These are phyloP conservation scores for Xylaria digitata DNA, from an alignment of 2,329 filamentous ascomycete genomes.

Conservation along the genomic window DNA sequence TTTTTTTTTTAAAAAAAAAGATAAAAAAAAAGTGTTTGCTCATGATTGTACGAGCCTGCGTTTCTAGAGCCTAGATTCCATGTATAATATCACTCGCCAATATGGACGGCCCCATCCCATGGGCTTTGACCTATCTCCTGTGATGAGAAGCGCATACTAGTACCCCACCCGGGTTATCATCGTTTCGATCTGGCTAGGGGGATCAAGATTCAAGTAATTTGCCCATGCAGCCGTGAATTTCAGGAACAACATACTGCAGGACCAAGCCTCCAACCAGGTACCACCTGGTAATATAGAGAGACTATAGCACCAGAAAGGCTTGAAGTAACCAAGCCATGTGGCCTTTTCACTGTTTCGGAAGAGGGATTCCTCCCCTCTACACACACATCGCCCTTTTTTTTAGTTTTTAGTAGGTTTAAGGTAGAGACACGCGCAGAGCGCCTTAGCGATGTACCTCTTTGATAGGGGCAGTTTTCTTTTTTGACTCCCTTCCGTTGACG, in stretches of 20 bases:
- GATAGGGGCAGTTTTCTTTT: slow-evolving; percentile 30
- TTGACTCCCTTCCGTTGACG: slow-evolving; percentile 24
- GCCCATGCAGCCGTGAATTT: slow-evolving; percentile 34
- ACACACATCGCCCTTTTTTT: not conserved
- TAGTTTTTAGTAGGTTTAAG: slow-evolving; percentile 5
- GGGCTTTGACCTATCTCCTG: slow-evolving; percentile 34
- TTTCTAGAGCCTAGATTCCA: slow-evolving; percentile 14
- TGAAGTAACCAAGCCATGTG: slow-evolving; percentile 49
- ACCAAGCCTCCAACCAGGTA: slow-evolving; percentile 32
- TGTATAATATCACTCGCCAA: slow-evolving; percentile 24
- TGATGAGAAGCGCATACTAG: slow-evolving; percentile 30
- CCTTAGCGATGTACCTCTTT: slow-evolving; percentile 38
- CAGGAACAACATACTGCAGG: slow-evolving; percentile 33
- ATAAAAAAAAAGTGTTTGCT: slow-evolving; percentile 14
- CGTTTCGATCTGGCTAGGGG: slow-evolving; percentile 28
- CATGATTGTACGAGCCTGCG: slow-evolving; percentile 23
- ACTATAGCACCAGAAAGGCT: slow-evolving; percentile 20
- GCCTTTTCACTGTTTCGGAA: slow-evolving; percentile 42
- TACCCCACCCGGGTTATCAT: slow-evolving; percentile 29
- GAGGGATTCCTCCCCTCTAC: slow-evolving; percentile 36
- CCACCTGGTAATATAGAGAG: slow-evolving; percentile 14
- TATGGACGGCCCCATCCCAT: slow-evolving; percentile 23
- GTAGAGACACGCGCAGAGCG: slow-evolving; percentile 7
- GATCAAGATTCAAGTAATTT: slow-evolving; percentile 35
- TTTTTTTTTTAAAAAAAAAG: too few species aligned